phyloP scores from a whole-genome alignment of 2,329 filamentous ascomycete genomes.

The Colletotrichum gigasporum region DNA sequence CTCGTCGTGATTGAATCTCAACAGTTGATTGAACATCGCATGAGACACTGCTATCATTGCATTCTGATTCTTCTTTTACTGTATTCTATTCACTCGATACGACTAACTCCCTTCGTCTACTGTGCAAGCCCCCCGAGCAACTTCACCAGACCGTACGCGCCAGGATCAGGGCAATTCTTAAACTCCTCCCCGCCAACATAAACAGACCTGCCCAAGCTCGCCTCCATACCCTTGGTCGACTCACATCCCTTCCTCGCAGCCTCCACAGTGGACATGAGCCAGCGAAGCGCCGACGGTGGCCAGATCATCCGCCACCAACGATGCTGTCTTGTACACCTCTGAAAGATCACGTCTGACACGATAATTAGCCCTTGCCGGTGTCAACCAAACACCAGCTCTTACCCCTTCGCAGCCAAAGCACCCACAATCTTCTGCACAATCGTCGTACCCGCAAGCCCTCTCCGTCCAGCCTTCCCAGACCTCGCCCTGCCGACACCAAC shows the following conservation, averaged over 20 bases:
- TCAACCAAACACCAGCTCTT: not conserved
- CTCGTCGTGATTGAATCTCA: too few relatives aligned
- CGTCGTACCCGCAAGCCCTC: slow-evolving; percentile 73
- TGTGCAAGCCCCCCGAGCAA: slow-evolving; percentile 72
- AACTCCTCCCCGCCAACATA: slow-evolving; percentile 76
- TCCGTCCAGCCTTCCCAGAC: slow-evolving; percentile 71
- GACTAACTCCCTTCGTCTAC: too few relatives aligned
- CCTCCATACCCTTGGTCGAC: slow-evolving; percentile 77
- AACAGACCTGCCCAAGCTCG: slow-evolving; percentile 75
- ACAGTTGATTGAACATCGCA: too few relatives aligned
- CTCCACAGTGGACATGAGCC: slow-evolving; percentile 66
- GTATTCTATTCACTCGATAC: too few relatives aligned
- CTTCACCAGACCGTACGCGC: slow-evolving; percentile 67
- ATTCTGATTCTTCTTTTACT: too few relatives aligned
- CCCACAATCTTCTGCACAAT: slow-evolving; percentile 72
- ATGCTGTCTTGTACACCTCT: slow-evolving; percentile 55
- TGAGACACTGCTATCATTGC: too few relatives aligned
- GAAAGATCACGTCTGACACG: slow-evolving; percentile 36
- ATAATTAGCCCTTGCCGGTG: slow-evolving; percentile 22
- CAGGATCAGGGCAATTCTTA: slow-evolving; percentile 76
- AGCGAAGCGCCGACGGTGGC: slow-evolving; percentile 62
- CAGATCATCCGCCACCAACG: slow-evolving; percentile 56
- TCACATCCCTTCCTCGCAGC: slow-evolving; percentile 72
- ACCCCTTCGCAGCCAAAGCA: slow-evolving; percentile 53
- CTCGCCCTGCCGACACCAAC: slow-evolving; percentile 69